Percentiles rank a stretch among this genome's conserved stretches.
Conservation (phyloP, 2,329 filamentous ascomycete genomes). For the Verticillium albo-atrum region DNA sequence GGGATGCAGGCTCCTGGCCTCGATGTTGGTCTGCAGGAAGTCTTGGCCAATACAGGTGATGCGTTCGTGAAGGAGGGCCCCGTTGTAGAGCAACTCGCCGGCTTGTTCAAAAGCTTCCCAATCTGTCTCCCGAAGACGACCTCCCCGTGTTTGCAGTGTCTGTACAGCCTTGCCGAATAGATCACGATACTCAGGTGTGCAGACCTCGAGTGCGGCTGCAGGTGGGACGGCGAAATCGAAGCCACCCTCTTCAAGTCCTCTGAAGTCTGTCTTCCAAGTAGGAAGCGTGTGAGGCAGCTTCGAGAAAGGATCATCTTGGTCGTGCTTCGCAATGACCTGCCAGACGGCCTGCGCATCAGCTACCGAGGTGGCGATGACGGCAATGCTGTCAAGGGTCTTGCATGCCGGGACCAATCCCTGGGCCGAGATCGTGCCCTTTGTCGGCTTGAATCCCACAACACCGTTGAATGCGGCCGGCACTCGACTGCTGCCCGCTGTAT, state of each 20-base stretch:
- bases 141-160: slow-evolving; percentile 29
- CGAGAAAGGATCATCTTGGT: slow-evolving; percentile 39
- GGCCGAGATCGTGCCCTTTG: slow-evolving; percentile 33
- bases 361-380: slow-evolving; percentile 41
- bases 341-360: slow-evolving; percentile 43
- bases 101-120: slow-evolving; percentile 43
- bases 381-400: slow-evolving; percentile 47
- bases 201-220: slow-evolving; percentile 27
- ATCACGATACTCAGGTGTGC: slow-evolving; percentile 2
- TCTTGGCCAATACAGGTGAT: slow-evolving; percentile 30
- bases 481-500: slow-evolving; percentile 50
- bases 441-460: slow-evolving; percentile 46
- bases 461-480: slow-evolving; percentile 51
- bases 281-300: slow-evolving; percentile 28
- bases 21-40: slow-evolving; percentile 15
- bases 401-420: slow-evolving; percentile 47
- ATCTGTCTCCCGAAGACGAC: slow-evolving; percentile 33
- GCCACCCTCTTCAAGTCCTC: slow-evolving; percentile 17
- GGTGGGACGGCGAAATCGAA: slow-evolving; percentile 49
- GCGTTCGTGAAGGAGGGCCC: slow-evolving; percentile 34
- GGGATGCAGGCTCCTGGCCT: slow-evolving; percentile 14
- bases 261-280: slow-evolving; percentile 14
- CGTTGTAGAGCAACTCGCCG: slow-evolving; percentile 45
- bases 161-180: slow-evolving; percentile 31
- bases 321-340: slow-evolving; percentile 29